Percentiles rank a stretch among this genome's conserved stretches.
These are phyloP conservation scores for Boletus rubroflammeus DNA, from an alignment of 768 basidiomycete species.

Conservation along the genomic window DNA sequence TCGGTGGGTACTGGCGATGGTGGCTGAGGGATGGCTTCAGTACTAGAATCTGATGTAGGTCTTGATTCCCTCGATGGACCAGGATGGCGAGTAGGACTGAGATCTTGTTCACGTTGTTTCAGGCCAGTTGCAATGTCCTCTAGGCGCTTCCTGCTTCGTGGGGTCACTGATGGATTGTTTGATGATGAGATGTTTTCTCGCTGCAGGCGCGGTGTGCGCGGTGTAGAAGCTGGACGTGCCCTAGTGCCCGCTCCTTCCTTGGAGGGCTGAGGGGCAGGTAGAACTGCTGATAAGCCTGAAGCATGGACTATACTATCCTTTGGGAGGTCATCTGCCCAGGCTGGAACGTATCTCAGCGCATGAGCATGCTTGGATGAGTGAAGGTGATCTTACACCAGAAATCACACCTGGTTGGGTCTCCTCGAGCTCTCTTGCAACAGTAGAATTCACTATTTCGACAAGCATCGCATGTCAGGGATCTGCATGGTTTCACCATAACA, in stretches of 20 bases:
- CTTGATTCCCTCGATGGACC: conserved; percentile 4
- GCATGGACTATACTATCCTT: not conserved
- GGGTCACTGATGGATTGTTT: conserved; percentile 1
- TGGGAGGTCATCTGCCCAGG: conserved; percentile 32
- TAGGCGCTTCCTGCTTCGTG: conserved; percentile 9
- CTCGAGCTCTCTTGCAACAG: conserved; percentile 30
- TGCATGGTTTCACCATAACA: not conserved
- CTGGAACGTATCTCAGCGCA: conserved; percentile 13
- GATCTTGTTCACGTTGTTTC: conserved; percentile 13
- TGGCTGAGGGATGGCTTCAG: conserved; percentile 14
- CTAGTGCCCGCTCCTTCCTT: not conserved
- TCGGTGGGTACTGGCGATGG: conserved; percentile 28
- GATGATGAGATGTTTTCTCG: not conserved
- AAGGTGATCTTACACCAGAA: conserved; percentile 38
- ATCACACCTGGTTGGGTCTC: conserved; percentile 15
- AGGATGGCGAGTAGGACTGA: conserved; percentile 6
- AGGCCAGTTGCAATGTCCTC: conserved; percentile 17
- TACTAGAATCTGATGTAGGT: not conserved
- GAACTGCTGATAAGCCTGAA: not conserved
- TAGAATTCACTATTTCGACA: conserved; percentile 36
- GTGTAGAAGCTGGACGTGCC: not conserved
- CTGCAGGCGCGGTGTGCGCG: not conserved
- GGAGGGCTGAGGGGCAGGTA: not conserved
- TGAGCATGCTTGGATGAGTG: not conserved
- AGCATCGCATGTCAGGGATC: conserved; percentile 5